Evolutionary conservation across 2,329 filamentous ascomycete species (phyloP).

Genomic region (Aspergillus viridinutans): DNA sequence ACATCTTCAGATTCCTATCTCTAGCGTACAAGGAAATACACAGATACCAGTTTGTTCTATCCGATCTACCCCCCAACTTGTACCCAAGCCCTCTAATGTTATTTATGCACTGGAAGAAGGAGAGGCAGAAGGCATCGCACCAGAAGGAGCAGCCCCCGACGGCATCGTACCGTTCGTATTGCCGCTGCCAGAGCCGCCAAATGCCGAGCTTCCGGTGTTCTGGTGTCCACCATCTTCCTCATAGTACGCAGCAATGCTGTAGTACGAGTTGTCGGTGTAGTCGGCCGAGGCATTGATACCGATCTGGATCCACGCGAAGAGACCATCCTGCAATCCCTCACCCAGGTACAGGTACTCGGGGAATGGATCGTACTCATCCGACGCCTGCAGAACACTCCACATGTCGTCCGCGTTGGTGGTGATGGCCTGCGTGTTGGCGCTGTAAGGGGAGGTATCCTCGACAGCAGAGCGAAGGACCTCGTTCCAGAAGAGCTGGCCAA

Average conservation of each 20-base stretch:
- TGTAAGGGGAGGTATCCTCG: conserved; percentile 39
- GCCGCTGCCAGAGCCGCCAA: conserved; percentile 10
- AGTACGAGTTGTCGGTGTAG: conserved; percentile 22
- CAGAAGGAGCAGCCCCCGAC: conserved; percentile 9
- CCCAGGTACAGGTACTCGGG: conserved; percentile 53
- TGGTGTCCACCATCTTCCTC: conserved; percentile 20
- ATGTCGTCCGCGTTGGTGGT: conserved; percentile 44
- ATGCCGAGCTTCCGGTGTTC: conserved; percentile 12
- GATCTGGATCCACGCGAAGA: conserved; percentile 49
- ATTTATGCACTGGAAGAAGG: conserved; percentile 5
- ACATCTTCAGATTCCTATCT: background rate
- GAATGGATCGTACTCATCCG: conserved; percentile 48
- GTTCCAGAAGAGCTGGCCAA: conserved; percentile 50
- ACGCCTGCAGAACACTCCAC: conserved; percentile 39
- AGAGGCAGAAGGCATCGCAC: conserved; percentile 11
- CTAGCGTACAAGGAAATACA: background rate
- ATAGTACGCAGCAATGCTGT: conserved; percentile 21
- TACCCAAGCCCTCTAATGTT: no score
- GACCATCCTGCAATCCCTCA: conserved; percentile 43
- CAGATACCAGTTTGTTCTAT: background rate
- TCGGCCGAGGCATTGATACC: conserved; percentile 42
- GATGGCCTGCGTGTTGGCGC: conserved; percentile 24
- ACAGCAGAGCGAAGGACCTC: conserved; percentile 44
- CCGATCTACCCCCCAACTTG: background rate
- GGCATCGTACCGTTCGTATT: background rate